Percentiles rank a stretch among this genome's conserved stretches.
phyloP scores from a whole-genome alignment of 495 filamentous ascomycete species.

The Xanthoparmelia taractica region DNA sequence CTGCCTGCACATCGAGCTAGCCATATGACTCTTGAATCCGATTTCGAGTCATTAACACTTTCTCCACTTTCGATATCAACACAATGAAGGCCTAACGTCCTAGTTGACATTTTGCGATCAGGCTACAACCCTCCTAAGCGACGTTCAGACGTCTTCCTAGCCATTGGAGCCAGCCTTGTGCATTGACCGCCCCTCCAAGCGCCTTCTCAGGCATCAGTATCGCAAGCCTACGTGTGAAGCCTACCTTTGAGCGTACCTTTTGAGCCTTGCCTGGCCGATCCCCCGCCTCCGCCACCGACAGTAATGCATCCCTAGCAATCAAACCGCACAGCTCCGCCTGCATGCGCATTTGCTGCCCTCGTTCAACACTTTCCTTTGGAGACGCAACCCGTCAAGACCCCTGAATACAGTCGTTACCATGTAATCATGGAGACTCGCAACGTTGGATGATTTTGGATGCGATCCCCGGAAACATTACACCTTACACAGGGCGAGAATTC shows the following conservation, averaged over 20 bases:
- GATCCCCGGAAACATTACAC: background rate
- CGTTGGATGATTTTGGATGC: background rate
- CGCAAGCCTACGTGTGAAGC: background rate
- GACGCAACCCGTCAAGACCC: constrained; percentile 3
- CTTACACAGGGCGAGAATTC: background rate
- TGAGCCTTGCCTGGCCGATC: constrained; percentile 2
- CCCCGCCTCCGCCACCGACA: background rate
- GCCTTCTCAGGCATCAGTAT: constrained; percentile 19
- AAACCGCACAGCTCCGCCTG: background rate
- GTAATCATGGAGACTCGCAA: constrained; percentile 12
- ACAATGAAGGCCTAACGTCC: constrained; percentile 7
- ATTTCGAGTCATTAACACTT: constrained; percentile 13
- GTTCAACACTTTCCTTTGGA: background rate
- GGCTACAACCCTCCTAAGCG: background rate
- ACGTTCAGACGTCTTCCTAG: background rate
- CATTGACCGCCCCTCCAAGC: constrained; percentile 16
- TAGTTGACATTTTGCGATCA: background rate
- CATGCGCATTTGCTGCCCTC: constrained; percentile 5
- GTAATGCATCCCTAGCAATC: constrained; percentile 15
- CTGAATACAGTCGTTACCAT: constrained; percentile 13
- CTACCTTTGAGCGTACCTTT: background rate
- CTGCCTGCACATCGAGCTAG: constrained; percentile 12
- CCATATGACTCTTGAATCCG: constrained; percentile 13
- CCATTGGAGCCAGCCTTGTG: constrained; percentile 17
- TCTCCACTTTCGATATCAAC: constrained; percentile 3